phyloP scores from a whole-genome alignment of 805 yeast species.

The Saccharomycopsis oosterbeekiorum region DNA sequence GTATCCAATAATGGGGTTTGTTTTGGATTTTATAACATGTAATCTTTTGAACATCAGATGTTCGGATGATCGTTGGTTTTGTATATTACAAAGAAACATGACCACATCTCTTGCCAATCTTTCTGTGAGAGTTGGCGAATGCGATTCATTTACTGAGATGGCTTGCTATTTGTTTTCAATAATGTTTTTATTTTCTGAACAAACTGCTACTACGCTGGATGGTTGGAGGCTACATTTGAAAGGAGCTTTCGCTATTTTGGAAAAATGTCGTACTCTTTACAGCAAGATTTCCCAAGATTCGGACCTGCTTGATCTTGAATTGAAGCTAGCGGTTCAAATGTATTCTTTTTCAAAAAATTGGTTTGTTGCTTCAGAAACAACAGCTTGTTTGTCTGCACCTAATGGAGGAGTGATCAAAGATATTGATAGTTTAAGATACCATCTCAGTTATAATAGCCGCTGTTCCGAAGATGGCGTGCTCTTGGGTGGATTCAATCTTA shows the following conservation, averaged over 20 bases:
- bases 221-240: conserved; percentile 7
- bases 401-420: neutral
- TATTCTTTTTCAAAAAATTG: conserved; percentile 4
- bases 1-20: neutral
- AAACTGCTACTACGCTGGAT: neutral
- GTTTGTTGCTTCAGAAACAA: conserved; percentile 1
- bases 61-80: conserved; percentile 1
- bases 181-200: conserved; percentile 3
- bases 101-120: neutral
- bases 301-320: neutral
- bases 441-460: neutral
- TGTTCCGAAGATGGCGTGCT: neutral
- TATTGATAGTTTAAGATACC: neutral
- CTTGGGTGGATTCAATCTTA: conserved; percentile 3
- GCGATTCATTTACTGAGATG: conserved; percentile 5
- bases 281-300: neutral
- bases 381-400: conserved; percentile 6
- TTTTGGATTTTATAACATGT: neutral
- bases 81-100: conserved; percentile 3
- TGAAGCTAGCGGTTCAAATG: conserved; percentile 2
- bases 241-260: conserved; percentile 3
- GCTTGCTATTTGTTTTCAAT: conserved; percentile 2
- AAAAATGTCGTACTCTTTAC: neutral
- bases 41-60: neutral
- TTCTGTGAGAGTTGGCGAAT: neutral